Conservation (phyloP, 805 yeast species). For the Candida morakotiae region DNA sequence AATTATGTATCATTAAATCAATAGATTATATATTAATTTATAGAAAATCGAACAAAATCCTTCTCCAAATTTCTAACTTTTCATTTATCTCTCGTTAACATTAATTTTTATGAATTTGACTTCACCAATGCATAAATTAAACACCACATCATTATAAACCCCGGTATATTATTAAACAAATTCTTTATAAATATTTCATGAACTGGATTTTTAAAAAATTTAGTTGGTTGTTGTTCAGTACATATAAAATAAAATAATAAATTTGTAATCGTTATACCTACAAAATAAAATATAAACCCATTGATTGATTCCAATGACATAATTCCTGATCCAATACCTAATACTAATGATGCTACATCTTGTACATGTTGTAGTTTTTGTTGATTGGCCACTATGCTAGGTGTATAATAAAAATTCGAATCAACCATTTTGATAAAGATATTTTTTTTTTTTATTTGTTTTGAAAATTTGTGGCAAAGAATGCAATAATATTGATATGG, state of each 20-base stretch:
- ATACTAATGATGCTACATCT: slow-evolving; percentile 32
- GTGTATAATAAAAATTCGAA: slow-evolving; percentile 18
- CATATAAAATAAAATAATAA: slow-evolving; percentile 23
- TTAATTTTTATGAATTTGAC: slow-evolving; percentile 6
- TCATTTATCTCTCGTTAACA: too few species aligned
- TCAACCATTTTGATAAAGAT: slow-evolving; percentile 1
- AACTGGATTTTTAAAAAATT: slow-evolving; percentile 26
- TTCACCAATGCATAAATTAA: slow-evolving; percentile 40
- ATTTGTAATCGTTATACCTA: slow-evolving; percentile 31
- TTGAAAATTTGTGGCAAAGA: neutral
- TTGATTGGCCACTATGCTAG: slow-evolving; percentile 26
- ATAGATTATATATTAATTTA: neutral
- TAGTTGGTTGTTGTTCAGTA: slow-evolving; percentile 25
- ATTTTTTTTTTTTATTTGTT: neutral
- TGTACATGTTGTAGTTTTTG: slow-evolving; percentile 29
- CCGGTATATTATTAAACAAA: slow-evolving; percentile 29
- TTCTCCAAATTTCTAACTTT: too few species aligned
- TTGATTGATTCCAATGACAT: slow-evolving; percentile 32
- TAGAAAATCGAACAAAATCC: neutral
- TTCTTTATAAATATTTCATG: slow-evolving; percentile 32
- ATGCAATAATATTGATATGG: slow-evolving; percentile 3
- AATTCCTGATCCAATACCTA: slow-evolving; percentile 39
- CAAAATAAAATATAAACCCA: slow-evolving; percentile 33
- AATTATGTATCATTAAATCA: slow-evolving; percentile 1
- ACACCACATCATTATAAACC: slow-evolving; percentile 47